Evolutionary conservation across 1,284 basidiomycete species (phyloP), one percentile per base, ranked within the genome.

Genomic region (Tranzscheliella williamsii): DNA sequence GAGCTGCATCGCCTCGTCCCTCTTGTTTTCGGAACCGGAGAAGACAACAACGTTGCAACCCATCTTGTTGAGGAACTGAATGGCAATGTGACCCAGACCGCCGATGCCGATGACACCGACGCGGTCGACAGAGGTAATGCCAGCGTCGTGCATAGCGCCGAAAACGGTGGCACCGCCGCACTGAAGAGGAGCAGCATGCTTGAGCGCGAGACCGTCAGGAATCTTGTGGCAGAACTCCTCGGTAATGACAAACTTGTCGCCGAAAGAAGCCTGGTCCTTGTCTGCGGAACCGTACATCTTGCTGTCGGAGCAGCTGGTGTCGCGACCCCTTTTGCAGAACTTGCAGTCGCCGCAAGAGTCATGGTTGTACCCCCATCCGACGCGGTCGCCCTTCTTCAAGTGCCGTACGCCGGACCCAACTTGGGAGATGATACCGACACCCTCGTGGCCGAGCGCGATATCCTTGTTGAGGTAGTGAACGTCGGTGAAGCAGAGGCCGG

Each of bases 281-380:
- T 75, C 70, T 15, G 43, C 50, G 4, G 22, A 23, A 29, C 42
- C 72, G 52, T 72, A 75, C 61, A 69, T 66, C 27, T 46, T 22
- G 53, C 62, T 67, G 15, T 55, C 35, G 31, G 53, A 52, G 66
- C 73, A 75, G 39, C 65, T 56, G 36, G 52, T 71, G 38, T 75
- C 73, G 17, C 47, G 35, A 12, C 73, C 73, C 30, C 49, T 51
- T 16, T 64, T 52, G 62, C 73, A 75, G 18, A 71, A 51, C 48
- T 70, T 51, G 49, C 73, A 75, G 30, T 42, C 54, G 27, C 58
- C 54, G 39, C 72, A 73, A n/a, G 58, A 46, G 24, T 53, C 41
- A 56, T 72, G 72, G 53, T 65, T 63, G 63, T 75, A 75, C 26
- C 73, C 72, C 65, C 69, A 75, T 17, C 73, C 73, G 11, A 72